Base-by-base conservation (phyloP, 345 rosid species). In the Gossypioides kirkii region DNA sequence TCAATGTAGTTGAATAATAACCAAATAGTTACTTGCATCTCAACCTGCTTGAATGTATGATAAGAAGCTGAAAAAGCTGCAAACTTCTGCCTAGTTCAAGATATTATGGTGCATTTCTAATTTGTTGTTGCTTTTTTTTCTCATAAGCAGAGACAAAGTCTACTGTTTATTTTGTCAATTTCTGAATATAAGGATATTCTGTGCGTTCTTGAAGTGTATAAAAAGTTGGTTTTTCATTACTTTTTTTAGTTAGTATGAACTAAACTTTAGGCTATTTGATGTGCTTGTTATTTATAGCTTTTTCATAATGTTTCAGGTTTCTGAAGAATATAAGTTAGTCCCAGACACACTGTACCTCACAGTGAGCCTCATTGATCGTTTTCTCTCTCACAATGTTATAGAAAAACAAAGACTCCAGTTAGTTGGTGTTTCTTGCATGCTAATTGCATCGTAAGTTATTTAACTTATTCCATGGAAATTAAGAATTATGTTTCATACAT, bases 281-380 rank as follows among this genome's bases (percentile, higher is more conserved):
- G 52, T 71, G 32, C 46, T 70, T 43, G 25, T 36, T 18, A 62
- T 67, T 77, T 65, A 65, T 3, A 6, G 53, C 6, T 65, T 58
- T 13, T 17, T 73, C 47, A 54, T 72, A 67, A 45, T 54, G 41
- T 82, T 75, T 81, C 88, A 92, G 98, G 97, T 94, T 79, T 89
- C 96, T 71, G 97, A 90, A 77, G 98, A 92, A 80, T 94, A 88
- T 81, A 86, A 80, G 78, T 81, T 92, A 78, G 97, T 89, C 76
- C 96, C 98, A 11, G 98, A 92, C 76, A 90, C 98, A 36, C 92
- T 94, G 77, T 89, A 92, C 82, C 96, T 94, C 73, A 81, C 98
- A 10, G 97, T 92, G 61, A 89, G 88, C 83, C 92, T 94, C 78
- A 85, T 92, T 50, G 98, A 94, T 80, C 87, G 96, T 49, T 90